Evolutionary conservation across 2,329 filamentous ascomycete genomes (phyloP), one percentile per base, ranked within the genome.

Genomic region (Aaosphaeria pasadenensis): DNA sequence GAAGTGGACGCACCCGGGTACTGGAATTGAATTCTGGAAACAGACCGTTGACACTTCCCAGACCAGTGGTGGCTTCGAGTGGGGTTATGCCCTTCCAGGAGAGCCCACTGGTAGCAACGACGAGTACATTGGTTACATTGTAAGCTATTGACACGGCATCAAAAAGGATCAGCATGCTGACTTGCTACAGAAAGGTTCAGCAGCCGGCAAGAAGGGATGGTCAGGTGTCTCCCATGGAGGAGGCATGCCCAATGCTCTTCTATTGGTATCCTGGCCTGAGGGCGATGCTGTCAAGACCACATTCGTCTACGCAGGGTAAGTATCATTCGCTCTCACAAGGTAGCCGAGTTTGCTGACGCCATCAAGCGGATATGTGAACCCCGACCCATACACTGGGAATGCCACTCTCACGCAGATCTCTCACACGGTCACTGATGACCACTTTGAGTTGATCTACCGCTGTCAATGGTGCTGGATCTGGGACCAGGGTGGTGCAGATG

Each of bases 381-480:
- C 85, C 0, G 74, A 74, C 0, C 58, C 78, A 33, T 87, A 88
- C 65, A 74, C 75, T 1, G 86, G 86, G 46, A 74, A 82, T 53
- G 83, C 85, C 6, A 82, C 75, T 32, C 63, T 88, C 28, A 84
- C 80, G 0, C 78, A 83, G 54, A 79, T 87, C 51, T 80, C 78
- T 11, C 77, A 79, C 11, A 76, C 71, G 29, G 72, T 86, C 48
- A 85, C 79, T 56, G 73, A 74, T 11, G 82, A 79, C 29, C 72
- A 79, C 54, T 88, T 81, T 64, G 79, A 79, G 41, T 62, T 87
- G 42, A 77, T 86, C n/a, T 88, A 86, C 70, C 77, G 82, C 42
- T 88, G 85, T 67, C 67, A 83, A 54, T 58, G 65, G 59, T 76
- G 73, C 55, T 75, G 71, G 70, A 54, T 57, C 9, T 76, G 73